Evolutionary conservation across 371 early-diverging fungal species (phyloP), one percentile per base, ranked within the genome.

Genomic region (Paraphysoderma sedebokerense): DNA sequence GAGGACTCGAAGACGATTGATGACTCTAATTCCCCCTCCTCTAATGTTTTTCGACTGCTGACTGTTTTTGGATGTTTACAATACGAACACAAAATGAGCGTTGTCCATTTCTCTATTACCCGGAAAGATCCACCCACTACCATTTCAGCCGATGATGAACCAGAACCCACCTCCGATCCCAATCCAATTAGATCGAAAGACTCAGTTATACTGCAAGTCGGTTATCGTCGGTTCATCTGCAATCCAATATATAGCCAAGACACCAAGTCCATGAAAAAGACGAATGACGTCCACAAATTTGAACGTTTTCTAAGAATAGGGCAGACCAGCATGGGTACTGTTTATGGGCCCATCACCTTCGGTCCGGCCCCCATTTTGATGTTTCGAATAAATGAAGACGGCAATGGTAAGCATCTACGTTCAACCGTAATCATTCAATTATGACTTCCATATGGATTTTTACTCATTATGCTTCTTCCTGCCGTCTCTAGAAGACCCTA

Each of bases 241-340:
- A 61, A 58, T 8, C 93, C 95, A 15, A 59, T 93, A 45, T 96
- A 82, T 56, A 92, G 92, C 34, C 81, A 87, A 59, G 75, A 85
- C 61, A 70, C 81, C 15, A 68, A 68, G 9, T 82, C 79, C 52
- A 76, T 80, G 32, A 75, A 79, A 48, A 70, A 76, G 15, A 65
- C 79, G 22, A 93, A 92, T 59, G 78, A 87, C 56, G 92, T 93
- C n/a, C 86, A 90, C 67, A 88, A 88, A 69, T 84, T 82, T 52
- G 88, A 89, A 56, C 73, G 90, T n/a, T 93, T 83, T 68, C 60
- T 92, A 50, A 74, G 76, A 50, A 67, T 66, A 30, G 85, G 82
- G 32, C 60, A 69, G 24, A 66, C 77, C 5, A 68, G 71, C 30
- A 70, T 92, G 2, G 92, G 78, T 19, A 83, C 87, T 17, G 70